Evolutionary conservation across 2,329 filamentous ascomycete species (phyloP).

Genomic region (Fusarium nygamai): DNA sequence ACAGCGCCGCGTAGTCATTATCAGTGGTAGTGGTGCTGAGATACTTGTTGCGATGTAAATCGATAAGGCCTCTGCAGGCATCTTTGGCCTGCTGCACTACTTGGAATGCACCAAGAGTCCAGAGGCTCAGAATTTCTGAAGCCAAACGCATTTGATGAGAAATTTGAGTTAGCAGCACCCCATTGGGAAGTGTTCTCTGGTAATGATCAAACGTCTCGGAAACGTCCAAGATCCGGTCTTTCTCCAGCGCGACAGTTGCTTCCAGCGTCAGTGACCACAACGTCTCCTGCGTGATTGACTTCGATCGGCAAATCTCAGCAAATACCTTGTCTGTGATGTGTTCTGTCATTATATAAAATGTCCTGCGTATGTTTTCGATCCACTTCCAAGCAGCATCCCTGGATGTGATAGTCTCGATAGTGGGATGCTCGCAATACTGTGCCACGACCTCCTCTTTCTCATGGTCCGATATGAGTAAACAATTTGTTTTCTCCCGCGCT

Average conservation of each 20-base stretch:
- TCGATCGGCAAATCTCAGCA: background rate
- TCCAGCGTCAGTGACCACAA: fast-evolving
- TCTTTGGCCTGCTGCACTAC: fast-evolving
- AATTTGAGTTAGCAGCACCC: fast-evolving
- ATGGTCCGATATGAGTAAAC: fast-evolving
- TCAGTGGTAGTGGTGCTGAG: background rate
- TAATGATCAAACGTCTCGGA: fast-evolving
- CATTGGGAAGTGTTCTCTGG: fast-evolving
- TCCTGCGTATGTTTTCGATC: fast-evolving
- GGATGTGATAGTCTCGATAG: fast-evolving
- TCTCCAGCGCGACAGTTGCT: background rate
- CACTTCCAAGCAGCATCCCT: fast-evolving
- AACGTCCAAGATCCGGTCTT: fast-evolving
- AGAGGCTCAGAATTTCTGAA: background rate
- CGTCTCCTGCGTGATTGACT: background rate
- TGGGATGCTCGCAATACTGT: fast-evolving
- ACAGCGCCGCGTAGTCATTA: background rate
- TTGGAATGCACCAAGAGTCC: background rate
- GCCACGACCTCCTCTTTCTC: background rate
- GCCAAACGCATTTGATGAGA: background rate
- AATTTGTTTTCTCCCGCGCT: fast-evolving
- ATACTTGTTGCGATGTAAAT: fast-evolving
- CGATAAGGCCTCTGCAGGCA: fast-evolving
- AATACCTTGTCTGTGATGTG: fast-evolving
- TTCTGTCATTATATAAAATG: background rate